Conservation (phyloP, 2,329 filamentous ascomycete species). For the Fusarium devonianum region DNA sequence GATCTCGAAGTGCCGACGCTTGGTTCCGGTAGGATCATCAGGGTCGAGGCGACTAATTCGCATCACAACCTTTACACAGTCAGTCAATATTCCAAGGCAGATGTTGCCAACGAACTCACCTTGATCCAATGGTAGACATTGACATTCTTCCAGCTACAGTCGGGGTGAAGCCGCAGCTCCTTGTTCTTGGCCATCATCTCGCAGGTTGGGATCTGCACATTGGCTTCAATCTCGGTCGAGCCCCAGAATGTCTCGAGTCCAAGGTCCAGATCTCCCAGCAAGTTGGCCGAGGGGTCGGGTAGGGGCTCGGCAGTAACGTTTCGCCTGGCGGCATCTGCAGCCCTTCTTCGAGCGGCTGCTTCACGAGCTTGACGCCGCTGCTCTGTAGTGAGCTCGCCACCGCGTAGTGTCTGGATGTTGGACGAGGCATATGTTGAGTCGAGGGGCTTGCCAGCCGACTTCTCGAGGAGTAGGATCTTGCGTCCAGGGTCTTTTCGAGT, state of each 20-base stretch:
- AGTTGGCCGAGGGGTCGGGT: slow-evolving; percentile 68
- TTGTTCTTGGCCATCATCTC: slow-evolving; percentile 81
- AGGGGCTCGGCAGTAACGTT: slow-evolving; percentile 51
- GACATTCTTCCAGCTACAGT: slow-evolving; percentile 92
- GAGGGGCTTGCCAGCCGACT: slow-evolving; percentile 79
- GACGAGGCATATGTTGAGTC: slow-evolving; percentile 77
- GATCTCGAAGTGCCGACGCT: slow-evolving; percentile 91
- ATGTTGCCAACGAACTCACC: slow-evolving; percentile 56
- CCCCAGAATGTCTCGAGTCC: slow-evolving; percentile 77
- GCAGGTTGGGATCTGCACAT: slow-evolving; percentile 89
- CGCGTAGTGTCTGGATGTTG: slow-evolving; percentile 77
- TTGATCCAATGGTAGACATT: slow-evolving; percentile 98
- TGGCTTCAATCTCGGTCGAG: slow-evolving; percentile 93
- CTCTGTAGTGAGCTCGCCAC: slow-evolving; percentile 73
- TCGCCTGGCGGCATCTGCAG: slow-evolving; percentile 58
- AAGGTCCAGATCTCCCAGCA: slow-evolving; percentile 80
- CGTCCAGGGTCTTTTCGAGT: slow-evolving; percentile 83
- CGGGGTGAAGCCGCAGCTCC: slow-evolving; percentile 74
- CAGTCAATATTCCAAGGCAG: slow-evolving; percentile 4
- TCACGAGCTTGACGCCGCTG: slow-evolving; percentile 58
- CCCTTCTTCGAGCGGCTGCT: slow-evolving; percentile 58
- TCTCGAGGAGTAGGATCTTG: slow-evolving; percentile 88
- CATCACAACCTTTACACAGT: slow-evolving; percentile 76
- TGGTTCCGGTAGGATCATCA: slow-evolving; percentile 72
- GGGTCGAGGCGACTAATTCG: slow-evolving; percentile 85